A percentile compares a stretch with the other conserved stretches of the same genome.
Evolutionary conservation across 768 basidiomycete genomes (phyloP).

Genomic region (Tricholoma terreum): DNA sequence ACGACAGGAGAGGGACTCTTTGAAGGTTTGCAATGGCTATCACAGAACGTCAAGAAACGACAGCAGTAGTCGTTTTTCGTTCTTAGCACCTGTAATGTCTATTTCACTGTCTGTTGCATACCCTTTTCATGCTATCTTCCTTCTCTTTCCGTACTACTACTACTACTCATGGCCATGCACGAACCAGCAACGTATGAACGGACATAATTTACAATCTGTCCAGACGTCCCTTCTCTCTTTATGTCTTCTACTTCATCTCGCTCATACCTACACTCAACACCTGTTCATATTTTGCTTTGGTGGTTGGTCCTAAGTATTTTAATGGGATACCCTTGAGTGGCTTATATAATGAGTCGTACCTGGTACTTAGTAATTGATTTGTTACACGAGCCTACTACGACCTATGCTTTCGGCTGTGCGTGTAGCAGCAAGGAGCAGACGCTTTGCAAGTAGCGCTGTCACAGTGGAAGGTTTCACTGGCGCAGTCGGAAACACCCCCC

Average conservation of each 20-base stretch:
- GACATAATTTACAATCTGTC: constrained; percentile 26
- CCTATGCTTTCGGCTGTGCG: constrained; percentile 34
- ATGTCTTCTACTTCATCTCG: constrained; percentile 26
- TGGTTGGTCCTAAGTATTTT: constrained; percentile 21
- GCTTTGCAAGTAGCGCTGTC: constrained; percentile 36
- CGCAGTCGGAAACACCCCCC: constrained; percentile 90
- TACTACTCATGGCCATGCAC: constrained; percentile 40
- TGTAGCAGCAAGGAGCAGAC: constrained; percentile 25
- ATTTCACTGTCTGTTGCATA: constrained; percentile 22
- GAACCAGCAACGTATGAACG: constrained; percentile 36
- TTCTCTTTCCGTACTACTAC: constrained; percentile 22
- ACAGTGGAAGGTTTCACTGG: constrained; percentile 78
- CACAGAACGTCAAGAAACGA: constrained; percentile 94
- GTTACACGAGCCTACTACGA: too few relatives aligned
- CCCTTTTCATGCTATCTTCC: constrained; percentile 31
- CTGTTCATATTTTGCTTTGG: constrained; percentile 19
- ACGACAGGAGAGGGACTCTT: constrained; percentile 96
- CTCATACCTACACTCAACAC: constrained; percentile 21
- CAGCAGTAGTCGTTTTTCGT: constrained; percentile 50
- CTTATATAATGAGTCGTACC: constrained; percentile 35
- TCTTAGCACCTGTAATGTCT: constrained; percentile 21
- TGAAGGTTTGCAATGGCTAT: constrained; percentile 96
- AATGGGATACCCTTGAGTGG: constrained; percentile 16
- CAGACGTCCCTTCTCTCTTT: constrained; percentile 31
- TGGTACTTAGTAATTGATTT: too few relatives aligned